Percentiles rank a stretch among this genome's conserved stretches.
These are phyloP conservation scores for Teratosphaeria nubilosa DNA, from an alignment of 2,329 filamentous ascomycete species.

Conservation along the genomic window DNA sequence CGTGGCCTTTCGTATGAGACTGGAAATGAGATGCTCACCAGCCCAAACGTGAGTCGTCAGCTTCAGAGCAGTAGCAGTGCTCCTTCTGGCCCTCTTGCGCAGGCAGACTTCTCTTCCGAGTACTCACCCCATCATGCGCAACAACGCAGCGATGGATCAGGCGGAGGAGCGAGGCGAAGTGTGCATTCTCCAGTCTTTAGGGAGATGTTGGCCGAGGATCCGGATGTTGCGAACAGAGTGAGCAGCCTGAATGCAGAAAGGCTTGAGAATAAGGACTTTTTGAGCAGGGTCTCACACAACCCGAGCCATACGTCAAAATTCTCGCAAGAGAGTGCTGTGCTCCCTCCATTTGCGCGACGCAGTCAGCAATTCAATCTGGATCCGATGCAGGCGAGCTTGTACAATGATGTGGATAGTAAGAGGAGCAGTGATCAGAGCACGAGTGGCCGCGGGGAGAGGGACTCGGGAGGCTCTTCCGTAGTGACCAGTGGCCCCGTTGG, in stretches of 20 bases:
- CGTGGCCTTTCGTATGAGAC: constrained; percentile 22
- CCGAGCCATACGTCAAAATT: constrained; percentile 10
- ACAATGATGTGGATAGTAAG: constrained; percentile 16
- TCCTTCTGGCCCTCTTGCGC: neutral
- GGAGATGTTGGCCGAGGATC: constrained; percentile 50
- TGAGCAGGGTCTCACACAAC: constrained; percentile 33
- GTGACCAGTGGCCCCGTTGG: constrained; percentile 3
- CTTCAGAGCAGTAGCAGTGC: neutral
- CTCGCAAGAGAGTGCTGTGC: constrained; percentile 19
- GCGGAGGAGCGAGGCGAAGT: constrained; percentile 14
- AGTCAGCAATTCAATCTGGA: constrained; percentile 21
- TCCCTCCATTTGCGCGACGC: constrained; percentile 26
- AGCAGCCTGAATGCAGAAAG: constrained; percentile 38
- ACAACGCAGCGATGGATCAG: constrained; percentile 1
- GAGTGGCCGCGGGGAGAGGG: constrained; percentile 10
- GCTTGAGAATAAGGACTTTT: constrained; percentile 38
- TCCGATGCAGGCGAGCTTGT: constrained; percentile 15
- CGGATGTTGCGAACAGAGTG: constrained; percentile 28
- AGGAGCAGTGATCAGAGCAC: constrained; percentile 17
- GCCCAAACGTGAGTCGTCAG: neutral
- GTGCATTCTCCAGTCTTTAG: constrained; percentile 50
- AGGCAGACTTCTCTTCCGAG: neutral
- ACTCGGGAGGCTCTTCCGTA: neutral
- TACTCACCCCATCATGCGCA: neutral
- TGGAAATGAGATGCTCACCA: neutral